A percentile compares a stretch with the other conserved stretches of the same genome.
Evolutionary conservation across 371 early-diverging fungal genomes (phyloP).

Genomic region (Chytridium lagenaria): DNA sequence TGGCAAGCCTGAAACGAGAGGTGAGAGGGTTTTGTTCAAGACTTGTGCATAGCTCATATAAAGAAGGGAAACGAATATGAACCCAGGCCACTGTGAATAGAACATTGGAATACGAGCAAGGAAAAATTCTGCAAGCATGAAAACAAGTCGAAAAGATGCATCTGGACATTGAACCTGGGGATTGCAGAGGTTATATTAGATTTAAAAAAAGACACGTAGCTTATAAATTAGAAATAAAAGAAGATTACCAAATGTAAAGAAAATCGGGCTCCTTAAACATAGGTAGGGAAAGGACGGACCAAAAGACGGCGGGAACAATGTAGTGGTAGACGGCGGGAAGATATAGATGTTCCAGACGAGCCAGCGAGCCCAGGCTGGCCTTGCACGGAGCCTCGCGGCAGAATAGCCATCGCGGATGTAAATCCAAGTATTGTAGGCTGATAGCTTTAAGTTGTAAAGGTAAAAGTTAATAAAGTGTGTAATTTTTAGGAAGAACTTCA

Average conservation of each 20-base stretch:
- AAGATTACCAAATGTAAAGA: neutral
- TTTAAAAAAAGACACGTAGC: neutral
- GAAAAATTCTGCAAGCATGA: constrained; percentile 35
- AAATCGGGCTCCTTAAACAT: constrained; percentile 18
- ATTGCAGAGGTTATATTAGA: too few relatives aligned
- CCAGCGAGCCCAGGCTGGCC: constrained; percentile 24
- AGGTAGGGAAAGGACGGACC: constrained; percentile 32
- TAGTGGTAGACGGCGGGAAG: constrained; percentile 39
- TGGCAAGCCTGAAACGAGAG: neutral
- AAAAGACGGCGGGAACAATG: constrained; percentile 38
- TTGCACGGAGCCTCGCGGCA: constrained; percentile 4
- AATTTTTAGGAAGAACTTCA: too few relatives aligned
- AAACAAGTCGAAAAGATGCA: constrained; percentile 33
- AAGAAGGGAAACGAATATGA: constrained; percentile 18
- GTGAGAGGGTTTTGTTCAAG: neutral
- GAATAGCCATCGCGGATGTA: constrained; percentile 23
- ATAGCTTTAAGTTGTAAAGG: neutral
- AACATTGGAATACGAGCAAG: constrained; percentile 32
- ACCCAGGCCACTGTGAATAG: constrained; percentile 29
- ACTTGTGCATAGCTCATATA: constrained; percentile 29
- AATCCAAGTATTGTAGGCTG: constrained; percentile 27
- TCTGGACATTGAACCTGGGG: constrained; percentile 20
- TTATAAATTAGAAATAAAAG: neutral
- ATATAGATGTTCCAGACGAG: constrained; percentile 39
- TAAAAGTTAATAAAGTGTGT: too few relatives aligned